Base-by-base conservation (phyloP, 768 basidiomycete genomes). In the Rubroboletus pulcherrimus region DNA sequence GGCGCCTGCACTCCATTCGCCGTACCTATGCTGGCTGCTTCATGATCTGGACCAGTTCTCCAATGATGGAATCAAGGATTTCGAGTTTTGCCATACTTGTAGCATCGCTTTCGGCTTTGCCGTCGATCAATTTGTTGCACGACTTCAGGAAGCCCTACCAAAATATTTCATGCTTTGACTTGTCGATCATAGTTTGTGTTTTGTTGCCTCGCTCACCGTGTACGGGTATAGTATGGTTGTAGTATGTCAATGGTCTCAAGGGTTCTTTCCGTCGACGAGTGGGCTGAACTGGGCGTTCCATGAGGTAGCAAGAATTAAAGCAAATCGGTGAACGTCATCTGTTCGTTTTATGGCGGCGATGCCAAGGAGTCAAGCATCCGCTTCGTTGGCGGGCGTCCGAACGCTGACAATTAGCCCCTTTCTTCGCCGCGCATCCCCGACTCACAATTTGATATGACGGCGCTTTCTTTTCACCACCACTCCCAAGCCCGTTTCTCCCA, bases 21-120 rank as follows among this genome's bases (percentile, higher is more conserved):
- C 65, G 0, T 62, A 51, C 38, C 49, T 42, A 5, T 56, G 45
- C 34, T 68, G 65, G 66, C 51, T 71, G 9, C 49, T 71, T 38
- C 63, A 51, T 35, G 62, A 66, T 40, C 57, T 71, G 37, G 40
- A 52, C 15, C 11, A 10, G 26, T 26, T 26, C 1, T 26, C 26
- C 26, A 26, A 26, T 1, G 26, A 26, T 26, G 26, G 26, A 5
- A 26, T 26, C 3, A 26, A 26, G 26, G 26, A 26, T 26, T 26
- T 26, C 26, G 26, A 26, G 26, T 26, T 26, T 5, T 54, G 47
- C 12, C 1, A 1, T 10, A 14, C 9, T 0, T 64, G 62, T 42
- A 29, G 4, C 6, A 11, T 9, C 7, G 19, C 6, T n/a, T 29
- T 61, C 21, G 5, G 19, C 19, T 0, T 12, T 40, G 33, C 17